Conservation (phyloP, 2,329 filamentous ascomycete species). For the Fusarium papillatum region DNA sequence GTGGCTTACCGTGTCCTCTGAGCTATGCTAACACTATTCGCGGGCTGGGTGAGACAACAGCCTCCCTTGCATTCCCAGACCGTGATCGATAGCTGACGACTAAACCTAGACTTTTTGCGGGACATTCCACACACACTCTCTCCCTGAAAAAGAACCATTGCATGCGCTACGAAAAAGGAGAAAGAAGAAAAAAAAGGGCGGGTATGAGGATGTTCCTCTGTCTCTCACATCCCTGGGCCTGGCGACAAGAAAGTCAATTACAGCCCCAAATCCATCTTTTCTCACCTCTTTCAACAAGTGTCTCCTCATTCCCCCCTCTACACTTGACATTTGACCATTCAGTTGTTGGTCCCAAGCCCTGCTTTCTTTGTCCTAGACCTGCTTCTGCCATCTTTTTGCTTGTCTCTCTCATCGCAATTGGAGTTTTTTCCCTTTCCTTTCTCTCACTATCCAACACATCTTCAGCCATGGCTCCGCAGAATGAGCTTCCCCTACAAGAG, state of each 20-base stretch:
- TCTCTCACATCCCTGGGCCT: background rate
- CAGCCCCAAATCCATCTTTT: background rate
- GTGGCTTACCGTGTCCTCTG: slow-evolving; percentile 1
- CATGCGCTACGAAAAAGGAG: background rate
- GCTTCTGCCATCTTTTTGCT: background rate
- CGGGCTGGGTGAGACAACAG: background rate
- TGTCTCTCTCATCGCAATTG: background rate
- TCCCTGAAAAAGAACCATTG: background rate
- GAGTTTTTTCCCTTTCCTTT: background rate
- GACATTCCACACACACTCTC: background rate
- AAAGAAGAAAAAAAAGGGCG: background rate
- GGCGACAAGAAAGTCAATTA: slow-evolving; percentile 1
- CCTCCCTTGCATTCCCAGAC: background rate
- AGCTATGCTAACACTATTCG: background rate
- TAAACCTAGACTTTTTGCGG: background rate
- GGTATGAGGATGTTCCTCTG: background rate
- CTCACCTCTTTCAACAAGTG: background rate
- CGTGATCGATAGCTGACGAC: background rate
- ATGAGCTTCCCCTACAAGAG: background rate
- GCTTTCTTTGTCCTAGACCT: background rate
- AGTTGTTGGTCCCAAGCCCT: background rate
- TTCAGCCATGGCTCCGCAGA: slow-evolving; percentile 1
- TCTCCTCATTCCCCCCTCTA: background rate
- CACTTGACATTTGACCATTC: background rate
- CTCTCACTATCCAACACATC: background rate